phyloP scores from a whole-genome alignment of 805 yeast species.

The Ogataea siamensis region DNA sequence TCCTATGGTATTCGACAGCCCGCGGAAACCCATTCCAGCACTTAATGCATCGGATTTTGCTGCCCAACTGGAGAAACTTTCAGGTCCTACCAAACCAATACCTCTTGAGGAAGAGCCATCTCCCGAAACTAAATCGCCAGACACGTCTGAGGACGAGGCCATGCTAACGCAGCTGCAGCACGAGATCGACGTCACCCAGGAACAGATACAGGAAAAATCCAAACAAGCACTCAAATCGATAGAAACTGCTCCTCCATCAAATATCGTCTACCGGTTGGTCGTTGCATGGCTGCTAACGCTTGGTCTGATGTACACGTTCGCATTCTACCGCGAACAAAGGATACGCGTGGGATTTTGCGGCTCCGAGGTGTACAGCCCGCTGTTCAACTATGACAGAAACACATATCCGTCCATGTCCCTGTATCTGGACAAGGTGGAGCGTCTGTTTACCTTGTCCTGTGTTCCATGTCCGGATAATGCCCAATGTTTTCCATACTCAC shows the following conservation, averaged over 20 bases:
- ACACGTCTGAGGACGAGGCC: constrained; percentile 9
- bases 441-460: constrained; percentile 60
- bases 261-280: constrained; percentile 12
- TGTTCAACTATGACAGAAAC: constrained; percentile 22
- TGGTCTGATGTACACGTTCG: constrained; percentile 12
- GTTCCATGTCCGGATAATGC: constrained; percentile 82
- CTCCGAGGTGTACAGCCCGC: constrained; percentile 45
- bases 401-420: constrained; percentile 17
- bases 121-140: constrained; percentile 1
- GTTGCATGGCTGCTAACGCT: constrained; percentile 17
- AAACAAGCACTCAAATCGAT: constrained; percentile 9
- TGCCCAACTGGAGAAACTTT: constrained; percentile 11
- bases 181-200: constrained; percentile 10
- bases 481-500: constrained; percentile 62
- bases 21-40: constrained; percentile 8
- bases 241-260: constrained; percentile 6
- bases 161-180: constrained; percentile 10
- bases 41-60: constrained; percentile 18
- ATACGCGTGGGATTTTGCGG: constrained; percentile 77
- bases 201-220: constrained; percentile 10
- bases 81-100: constrained; percentile 17
- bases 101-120: constrained; percentile 2
- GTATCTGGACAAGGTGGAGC: constrained; percentile 40
- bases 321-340: constrained; percentile 51
- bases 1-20: constrained; percentile 15